Evolutionary conservation across 2,329 filamentous ascomycete species (phyloP).

Genomic region (Fusarium sp.): DNA sequence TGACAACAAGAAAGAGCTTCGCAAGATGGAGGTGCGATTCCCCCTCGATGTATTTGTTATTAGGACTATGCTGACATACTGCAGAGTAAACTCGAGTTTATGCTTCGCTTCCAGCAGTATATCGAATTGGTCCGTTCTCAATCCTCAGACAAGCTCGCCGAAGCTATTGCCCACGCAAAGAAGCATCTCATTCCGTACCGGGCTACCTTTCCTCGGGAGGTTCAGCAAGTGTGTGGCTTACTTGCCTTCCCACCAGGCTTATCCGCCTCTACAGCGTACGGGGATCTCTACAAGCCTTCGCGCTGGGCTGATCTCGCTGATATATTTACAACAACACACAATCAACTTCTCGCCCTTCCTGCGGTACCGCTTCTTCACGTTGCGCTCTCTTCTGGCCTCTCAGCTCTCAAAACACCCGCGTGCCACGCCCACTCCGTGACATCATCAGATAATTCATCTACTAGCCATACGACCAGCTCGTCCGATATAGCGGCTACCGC

Average conservation of each 20-base stretch:
- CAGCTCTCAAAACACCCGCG: conserved; percentile 93
- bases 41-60: neutral
- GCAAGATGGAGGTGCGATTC: conserved; percentile 80
- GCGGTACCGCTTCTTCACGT: conserved; percentile 88
- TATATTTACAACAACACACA: conserved; percentile 88
- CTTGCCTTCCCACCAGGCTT: conserved; percentile 75
- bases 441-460: conserved; percentile 11
- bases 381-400: conserved; percentile 90
- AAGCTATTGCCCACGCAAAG: conserved; percentile 85
- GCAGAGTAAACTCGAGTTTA: conserved; percentile 88
- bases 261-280: conserved; percentile 59
- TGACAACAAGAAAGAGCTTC: conserved; percentile 92
- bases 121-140: conserved; percentile 86
- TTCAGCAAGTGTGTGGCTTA: conserved; percentile 81
- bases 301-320: conserved; percentile 84
- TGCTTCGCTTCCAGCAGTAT: conserved; percentile 93
- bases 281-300: conserved; percentile 75
- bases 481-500: conserved; percentile 54
- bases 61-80: conserved; percentile 7
- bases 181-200: conserved; percentile 82
- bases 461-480: conserved; percentile 62
- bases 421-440: conserved; percentile 70
- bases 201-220: conserved; percentile 75
- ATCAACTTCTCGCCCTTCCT: conserved; percentile 86
- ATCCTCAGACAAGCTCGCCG: conserved; percentile 73